Evolutionary conservation across 1,284 basidiomycete species (phyloP).

Genomic region (Trichosporon coremiiforme): DNA sequence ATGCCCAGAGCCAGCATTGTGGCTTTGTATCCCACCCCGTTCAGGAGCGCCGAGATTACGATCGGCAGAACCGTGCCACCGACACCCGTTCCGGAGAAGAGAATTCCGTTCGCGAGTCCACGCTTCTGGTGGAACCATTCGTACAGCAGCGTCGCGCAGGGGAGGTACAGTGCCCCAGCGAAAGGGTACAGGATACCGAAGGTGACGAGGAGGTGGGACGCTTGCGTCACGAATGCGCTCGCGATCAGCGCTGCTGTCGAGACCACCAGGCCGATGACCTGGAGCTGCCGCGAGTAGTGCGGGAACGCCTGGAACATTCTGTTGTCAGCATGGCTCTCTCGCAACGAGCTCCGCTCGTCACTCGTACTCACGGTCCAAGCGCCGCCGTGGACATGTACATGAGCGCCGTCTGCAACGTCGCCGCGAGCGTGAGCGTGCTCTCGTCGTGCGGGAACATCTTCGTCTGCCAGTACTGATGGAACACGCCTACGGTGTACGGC

Average conservation of each 20-base stretch:
- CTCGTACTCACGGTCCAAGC: conserved; percentile 51
- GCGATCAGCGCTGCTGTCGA: conserved; percentile 38
- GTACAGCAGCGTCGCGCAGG: conserved; percentile 52
- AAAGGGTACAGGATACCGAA: conserved; percentile 52
- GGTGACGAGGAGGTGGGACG: conserved; percentile 51
- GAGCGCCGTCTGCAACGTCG: conserved; percentile 52
- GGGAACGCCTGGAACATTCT: conserved; percentile 46
- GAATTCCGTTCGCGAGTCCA: conserved; percentile 52
- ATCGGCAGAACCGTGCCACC: conserved; percentile 54
- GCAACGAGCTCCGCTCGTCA: too few relatives aligned
- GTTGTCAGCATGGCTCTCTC: not conserved
- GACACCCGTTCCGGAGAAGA: conserved; percentile 53
- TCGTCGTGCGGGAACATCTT: conserved; percentile 42
- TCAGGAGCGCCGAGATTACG: conserved; percentile 47
- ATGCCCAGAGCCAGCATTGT: conserved; percentile 50
- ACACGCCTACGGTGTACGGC: conserved; percentile 52
- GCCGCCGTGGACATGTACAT: conserved; percentile 48
- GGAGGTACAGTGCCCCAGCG: conserved; percentile 49
- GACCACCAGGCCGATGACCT: conserved; percentile 40
- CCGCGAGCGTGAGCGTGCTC: conserved; percentile 49
- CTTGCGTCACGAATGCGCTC: conserved; percentile 45
- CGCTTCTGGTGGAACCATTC: conserved; percentile 53
- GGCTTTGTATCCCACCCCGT: conserved; percentile 50
- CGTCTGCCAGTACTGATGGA: conserved; percentile 50
- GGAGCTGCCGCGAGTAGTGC: conserved; percentile 34